phyloP scores from a whole-genome alignment of 2,329 filamentous ascomycete species.

The Chaetomium sp. region DNA sequence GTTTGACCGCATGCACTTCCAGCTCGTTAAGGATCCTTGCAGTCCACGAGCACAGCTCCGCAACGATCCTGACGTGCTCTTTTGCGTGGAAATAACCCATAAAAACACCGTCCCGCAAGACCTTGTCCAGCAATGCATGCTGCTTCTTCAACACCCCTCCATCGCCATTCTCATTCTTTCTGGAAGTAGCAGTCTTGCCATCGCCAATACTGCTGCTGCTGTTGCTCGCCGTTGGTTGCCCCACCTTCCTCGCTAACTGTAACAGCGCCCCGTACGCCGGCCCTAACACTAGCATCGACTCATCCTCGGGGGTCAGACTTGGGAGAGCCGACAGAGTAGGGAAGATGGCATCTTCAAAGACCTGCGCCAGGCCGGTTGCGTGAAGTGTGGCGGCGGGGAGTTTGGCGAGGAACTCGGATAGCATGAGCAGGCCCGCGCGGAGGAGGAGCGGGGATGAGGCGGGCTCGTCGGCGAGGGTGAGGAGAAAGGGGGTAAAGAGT shows the following conservation, averaged over 20 bases:
- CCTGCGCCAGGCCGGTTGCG: slow-evolving; percentile 56
- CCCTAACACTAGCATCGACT: slow-evolving; percentile 58
- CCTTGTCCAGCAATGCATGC: slow-evolving; percentile 41
- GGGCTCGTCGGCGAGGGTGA: slow-evolving; percentile 62
- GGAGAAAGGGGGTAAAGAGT: slow-evolving; percentile 60
- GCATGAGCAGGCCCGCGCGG: slow-evolving; percentile 46
- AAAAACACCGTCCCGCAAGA: slow-evolving; percentile 51
- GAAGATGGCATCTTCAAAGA: slow-evolving; percentile 63
- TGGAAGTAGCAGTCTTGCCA: too few relatives aligned
- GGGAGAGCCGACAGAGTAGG: slow-evolving; percentile 74
- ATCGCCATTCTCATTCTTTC: too few relatives aligned
- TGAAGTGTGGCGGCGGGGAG: slow-evolving; percentile 48
- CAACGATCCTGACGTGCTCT: slow-evolving; percentile 51
- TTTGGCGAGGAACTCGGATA: slow-evolving; percentile 48
- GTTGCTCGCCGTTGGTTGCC: too few relatives aligned
- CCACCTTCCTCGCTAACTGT: slow-evolving; percentile 26
- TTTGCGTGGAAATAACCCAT: slow-evolving; percentile 51
- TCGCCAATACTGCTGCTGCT: too few relatives aligned
- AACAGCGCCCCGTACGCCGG: slow-evolving; percentile 60
- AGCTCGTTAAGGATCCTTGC: slow-evolving; percentile 46
- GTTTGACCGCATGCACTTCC: slow-evolving; percentile 57
- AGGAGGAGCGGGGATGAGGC: slow-evolving; percentile 45
- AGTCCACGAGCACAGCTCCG: slow-evolving; percentile 48
- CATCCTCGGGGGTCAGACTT: slow-evolving; percentile 64
- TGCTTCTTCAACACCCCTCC: too few relatives aligned